phyloP scores from a whole-genome alignment of 257 asterid genomes.

The Fraxinus americana region DNA sequence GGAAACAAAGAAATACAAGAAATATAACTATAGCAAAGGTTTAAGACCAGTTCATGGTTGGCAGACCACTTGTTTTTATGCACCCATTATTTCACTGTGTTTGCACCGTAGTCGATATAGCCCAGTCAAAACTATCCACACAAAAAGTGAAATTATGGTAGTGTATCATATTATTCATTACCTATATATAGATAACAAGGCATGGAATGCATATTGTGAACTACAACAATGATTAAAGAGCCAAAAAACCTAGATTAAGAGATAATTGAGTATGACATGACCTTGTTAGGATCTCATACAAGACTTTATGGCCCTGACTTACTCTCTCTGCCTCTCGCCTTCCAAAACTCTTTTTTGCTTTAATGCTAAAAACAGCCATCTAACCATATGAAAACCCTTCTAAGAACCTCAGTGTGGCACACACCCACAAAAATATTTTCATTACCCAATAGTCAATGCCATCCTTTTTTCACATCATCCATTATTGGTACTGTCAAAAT shows the following conservation, averaged over 20 bases:
- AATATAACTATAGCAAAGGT: not conserved
- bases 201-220: not conserved
- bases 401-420: too few species aligned
- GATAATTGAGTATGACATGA: too few species aligned
- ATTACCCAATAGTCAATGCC: not conserved
- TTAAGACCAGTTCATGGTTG: not conserved
- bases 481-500: not conserved
- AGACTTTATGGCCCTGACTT: too few species aligned
- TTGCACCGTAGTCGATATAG: not conserved
- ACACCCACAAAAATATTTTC: too few species aligned
- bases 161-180: not conserved
- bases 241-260: not conserved
- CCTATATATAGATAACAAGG: not conserved
- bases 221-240: not conserved
- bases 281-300: too few species aligned
- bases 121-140: not conserved
- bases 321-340: too few species aligned
- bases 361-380: too few species aligned
- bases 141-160: not conserved
- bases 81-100: not conserved
- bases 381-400: too few species aligned
- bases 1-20: conserved; percentile 1
- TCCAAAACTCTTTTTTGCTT: too few species aligned
- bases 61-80: not conserved
- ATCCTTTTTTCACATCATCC: not conserved